Conservation (phyloP, 495 filamentous ascomycete genomes). For the Penicillium turbatum region DNA sequence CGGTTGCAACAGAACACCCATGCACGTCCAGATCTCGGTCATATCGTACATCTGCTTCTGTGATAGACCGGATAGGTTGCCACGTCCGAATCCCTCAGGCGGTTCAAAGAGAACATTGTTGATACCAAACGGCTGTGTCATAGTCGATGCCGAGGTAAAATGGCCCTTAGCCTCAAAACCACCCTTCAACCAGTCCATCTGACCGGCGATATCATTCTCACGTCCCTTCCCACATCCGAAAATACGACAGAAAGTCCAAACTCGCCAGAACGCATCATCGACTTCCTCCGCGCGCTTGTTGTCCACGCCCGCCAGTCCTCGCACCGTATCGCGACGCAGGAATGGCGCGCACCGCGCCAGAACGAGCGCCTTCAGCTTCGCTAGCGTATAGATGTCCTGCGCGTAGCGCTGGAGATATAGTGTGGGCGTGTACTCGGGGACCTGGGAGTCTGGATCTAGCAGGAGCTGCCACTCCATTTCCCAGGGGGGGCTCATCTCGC, state of each 20-base stretch:
- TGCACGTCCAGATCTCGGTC: slow-evolving; percentile 63
- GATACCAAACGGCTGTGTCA: slow-evolving; percentile 48
- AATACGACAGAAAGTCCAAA: slow-evolving; percentile 67
- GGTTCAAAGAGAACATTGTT: slow-evolving; percentile 53
- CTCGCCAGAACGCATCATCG: slow-evolving; percentile 64
- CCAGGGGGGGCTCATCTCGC: slow-evolving; percentile 58
- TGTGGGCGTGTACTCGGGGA: slow-evolving; percentile 54
- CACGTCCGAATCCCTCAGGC: slow-evolving; percentile 54
- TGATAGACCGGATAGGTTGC: slow-evolving; percentile 54
- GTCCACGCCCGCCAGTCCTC: slow-evolving; percentile 51
- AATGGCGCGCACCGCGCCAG: slow-evolving; percentile 55
- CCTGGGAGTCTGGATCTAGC: slow-evolving; percentile 43
- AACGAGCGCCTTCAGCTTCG: slow-evolving; percentile 56
- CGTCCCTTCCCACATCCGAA: slow-evolving; percentile 57
- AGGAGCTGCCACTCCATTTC: slow-evolving; percentile 40
- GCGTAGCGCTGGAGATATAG: slow-evolving; percentile 54
- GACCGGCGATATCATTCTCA: slow-evolving; percentile 58
- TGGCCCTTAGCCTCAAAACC: slow-evolving; percentile 45
- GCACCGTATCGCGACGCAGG: slow-evolving; percentile 54
- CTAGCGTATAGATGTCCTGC: slow-evolving; percentile 55
- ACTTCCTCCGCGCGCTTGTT: slow-evolving; percentile 48
- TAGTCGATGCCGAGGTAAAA: slow-evolving; percentile 28
- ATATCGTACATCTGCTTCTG: slow-evolving; percentile 59
- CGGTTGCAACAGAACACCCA: slow-evolving; percentile 53
- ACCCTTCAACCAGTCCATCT: slow-evolving; percentile 62